These are phyloP conservation scores for Colletotrichum tofieldiae DNA, from an alignment of 2,329 filamentous ascomycete genomes.

Conservation along the genomic window DNA sequence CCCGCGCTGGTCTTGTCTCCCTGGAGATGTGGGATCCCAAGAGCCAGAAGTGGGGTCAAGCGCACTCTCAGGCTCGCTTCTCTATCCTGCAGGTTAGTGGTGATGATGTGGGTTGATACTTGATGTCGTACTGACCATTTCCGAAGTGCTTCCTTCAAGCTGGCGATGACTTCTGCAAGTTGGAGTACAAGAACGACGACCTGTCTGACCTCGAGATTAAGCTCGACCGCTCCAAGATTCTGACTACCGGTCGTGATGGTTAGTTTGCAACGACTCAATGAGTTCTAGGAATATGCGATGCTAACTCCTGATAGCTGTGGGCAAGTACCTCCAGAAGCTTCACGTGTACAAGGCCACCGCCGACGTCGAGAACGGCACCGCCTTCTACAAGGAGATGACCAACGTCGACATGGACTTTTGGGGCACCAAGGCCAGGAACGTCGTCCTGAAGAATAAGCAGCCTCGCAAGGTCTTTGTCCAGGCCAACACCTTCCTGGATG, in stretches of 20 bases:
- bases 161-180: conserved; percentile 87
- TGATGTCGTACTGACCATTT: conserved; percentile 13
- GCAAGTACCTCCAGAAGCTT: conserved; percentile 89
- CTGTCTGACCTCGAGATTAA: conserved; percentile 86
- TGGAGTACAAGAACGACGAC: conserved; percentile 81
- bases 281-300: not conserved
- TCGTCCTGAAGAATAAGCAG: conserved; percentile 83
- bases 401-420: conserved; percentile 86
- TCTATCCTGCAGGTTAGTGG: conserved; percentile 77
- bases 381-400: conserved; percentile 88
- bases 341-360: conserved; percentile 95
- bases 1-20: conserved; percentile 88
- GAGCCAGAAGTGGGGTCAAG: conserved; percentile 91
- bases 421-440: conserved; percentile 82
- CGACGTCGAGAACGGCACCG: conserved; percentile 82
- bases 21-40: conserved; percentile 97
- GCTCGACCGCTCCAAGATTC: conserved; percentile 88
- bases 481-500: conserved; percentile 85
- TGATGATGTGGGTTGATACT: not conserved
- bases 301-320: conserved; percentile 73
- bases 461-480: conserved; percentile 95
- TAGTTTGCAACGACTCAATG: conserved; percentile 44
- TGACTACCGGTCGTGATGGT: conserved; percentile 83
- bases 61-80: conserved; percentile 92
- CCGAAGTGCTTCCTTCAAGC: conserved; percentile 83